Evolutionary conservation across 179 eudicot species (phyloP).

Genomic region (Drosera spatulata): DNA sequence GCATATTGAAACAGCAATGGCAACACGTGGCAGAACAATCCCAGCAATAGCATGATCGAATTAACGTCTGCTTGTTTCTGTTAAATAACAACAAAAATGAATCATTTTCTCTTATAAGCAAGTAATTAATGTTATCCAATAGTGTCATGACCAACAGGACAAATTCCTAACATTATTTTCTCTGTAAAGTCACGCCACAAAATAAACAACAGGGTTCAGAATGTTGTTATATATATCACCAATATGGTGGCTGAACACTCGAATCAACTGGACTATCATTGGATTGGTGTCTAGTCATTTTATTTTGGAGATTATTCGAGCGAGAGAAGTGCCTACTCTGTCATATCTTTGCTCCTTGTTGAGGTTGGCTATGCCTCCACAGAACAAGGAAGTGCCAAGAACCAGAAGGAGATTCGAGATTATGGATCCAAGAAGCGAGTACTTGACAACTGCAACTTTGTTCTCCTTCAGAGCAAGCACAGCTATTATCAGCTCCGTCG

Average conservation of each 20-base stretch:
- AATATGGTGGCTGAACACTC: too few species aligned
- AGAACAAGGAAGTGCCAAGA: constrained; percentile 73
- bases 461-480: constrained; percentile 47
- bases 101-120: not conserved
- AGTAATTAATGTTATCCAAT: not conserved
- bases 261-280: not conserved
- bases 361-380: constrained; percentile 73
- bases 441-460: constrained; percentile 72
- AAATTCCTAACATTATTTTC: not conserved
- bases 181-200: too few species aligned
- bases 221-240: too few species aligned
- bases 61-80: constrained; percentile 90
- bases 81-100: not conserved
- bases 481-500: constrained; percentile 88
- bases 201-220: too few species aligned
- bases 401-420: constrained; percentile 87
- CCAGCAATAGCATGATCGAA: constrained; percentile 50
- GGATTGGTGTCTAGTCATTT: too few species aligned
- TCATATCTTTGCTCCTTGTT: constrained; percentile 63
- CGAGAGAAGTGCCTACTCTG: constrained; percentile 27
- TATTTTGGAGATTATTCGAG: not conserved
- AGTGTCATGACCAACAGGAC: not conserved
- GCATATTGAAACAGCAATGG: constrained; percentile 43
- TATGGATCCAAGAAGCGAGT: constrained; percentile 80
- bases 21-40: constrained; percentile 61